A percentile compares a stretch with the other conserved stretches of the same genome.
These are phyloP conservation scores for Lichina pygmaea DNA, from an alignment of 495 filamentous ascomycete species.

Conservation along the genomic window DNA sequence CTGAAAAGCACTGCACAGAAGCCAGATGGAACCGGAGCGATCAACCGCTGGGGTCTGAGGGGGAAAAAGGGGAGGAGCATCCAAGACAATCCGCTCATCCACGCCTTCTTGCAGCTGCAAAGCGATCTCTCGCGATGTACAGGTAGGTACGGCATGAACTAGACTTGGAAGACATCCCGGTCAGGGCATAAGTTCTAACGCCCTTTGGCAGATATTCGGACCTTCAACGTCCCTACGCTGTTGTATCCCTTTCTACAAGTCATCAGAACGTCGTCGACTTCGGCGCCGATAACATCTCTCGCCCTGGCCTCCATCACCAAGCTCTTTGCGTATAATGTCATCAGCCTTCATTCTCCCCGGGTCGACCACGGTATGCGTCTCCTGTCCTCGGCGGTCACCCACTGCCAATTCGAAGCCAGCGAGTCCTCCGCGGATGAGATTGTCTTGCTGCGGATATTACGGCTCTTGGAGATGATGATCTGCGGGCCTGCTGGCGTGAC, in stretches of 20 bases:
- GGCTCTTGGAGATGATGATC: conserved; percentile 95
- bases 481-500: conserved; percentile 76
- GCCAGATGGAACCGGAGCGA: not conserved
- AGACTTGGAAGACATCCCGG: not conserved
- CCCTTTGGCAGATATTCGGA: conserved; percentile 40
- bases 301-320: conserved; percentile 91
- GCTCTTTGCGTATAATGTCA: conserved; percentile 85
- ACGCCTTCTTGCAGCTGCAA: conserved; percentile 72
- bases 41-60: conserved; percentile 59
- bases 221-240: conserved; percentile 70
- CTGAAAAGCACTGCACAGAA: not conserved
- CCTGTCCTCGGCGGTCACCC: conserved; percentile 80
- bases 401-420: conserved; percentile 91
- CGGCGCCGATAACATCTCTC: conserved; percentile 83
- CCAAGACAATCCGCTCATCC: conserved; percentile 93
- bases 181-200: conserved; percentile 3
- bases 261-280: conserved; percentile 86
- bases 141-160: conserved; percentile 18
- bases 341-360: conserved; percentile 54
- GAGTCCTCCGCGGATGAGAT: conserved; percentile 89
- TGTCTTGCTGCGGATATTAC: conserved; percentile 74
- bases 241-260: conserved; percentile 93
- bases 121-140: conserved; percentile 76
- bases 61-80: conserved; percentile 96
- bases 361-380: conserved; percentile 83